Base-by-base conservation (phyloP, 192 early-diverging fungal species). In the Entomortierella beljakovae region DNA sequence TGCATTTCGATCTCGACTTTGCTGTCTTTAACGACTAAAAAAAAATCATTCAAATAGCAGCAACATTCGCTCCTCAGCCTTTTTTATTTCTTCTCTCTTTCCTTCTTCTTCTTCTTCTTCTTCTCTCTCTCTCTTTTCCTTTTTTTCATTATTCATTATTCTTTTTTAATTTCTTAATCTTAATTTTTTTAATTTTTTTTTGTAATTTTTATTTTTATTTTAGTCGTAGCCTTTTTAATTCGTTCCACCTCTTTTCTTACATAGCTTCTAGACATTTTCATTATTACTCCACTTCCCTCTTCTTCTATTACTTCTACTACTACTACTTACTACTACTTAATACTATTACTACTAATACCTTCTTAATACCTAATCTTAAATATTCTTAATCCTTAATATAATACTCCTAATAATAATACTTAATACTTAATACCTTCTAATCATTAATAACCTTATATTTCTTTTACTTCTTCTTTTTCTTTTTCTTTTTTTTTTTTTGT, bases 131-230 rank as follows among this genome's bases (percentile, higher is more conserved):
- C 26, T 40, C 26, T 23, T 57, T 23, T 16, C 22, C 18, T 29
- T 31, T 29, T 6, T 63, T 7, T 53, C 8, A 16, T 38, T 55
- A 16, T 56, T 1, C 29, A 42, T 22, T 55, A 2, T 56, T 16
- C 20, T 25, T 40, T 40, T 11, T 57, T 34, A 7, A 5, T 33
- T 23, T 15, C 18, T 1, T 43, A 26, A 26, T 49, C 48, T 57
- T 31, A 3, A 1, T 43, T 37, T 37, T 49, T 67, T 57, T 2
- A 23, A 23, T 40, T 50, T 57, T 50, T 50, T 22, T 61, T 61
- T 28, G 16, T 61, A 3, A 33, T 49, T 33, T 2, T 61, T 49
- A 20, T 28, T 42, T 60, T 38, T 42, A 32, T 6, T 15, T 25
- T n/a, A 26, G 8, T 25, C 46, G 15, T 46, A 25, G 11, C 26